These are phyloP conservation scores for Saccharum officinarum DNA, from an alignment of 176 grass and related monocot genomes.

Conservation along the genomic window DNA sequence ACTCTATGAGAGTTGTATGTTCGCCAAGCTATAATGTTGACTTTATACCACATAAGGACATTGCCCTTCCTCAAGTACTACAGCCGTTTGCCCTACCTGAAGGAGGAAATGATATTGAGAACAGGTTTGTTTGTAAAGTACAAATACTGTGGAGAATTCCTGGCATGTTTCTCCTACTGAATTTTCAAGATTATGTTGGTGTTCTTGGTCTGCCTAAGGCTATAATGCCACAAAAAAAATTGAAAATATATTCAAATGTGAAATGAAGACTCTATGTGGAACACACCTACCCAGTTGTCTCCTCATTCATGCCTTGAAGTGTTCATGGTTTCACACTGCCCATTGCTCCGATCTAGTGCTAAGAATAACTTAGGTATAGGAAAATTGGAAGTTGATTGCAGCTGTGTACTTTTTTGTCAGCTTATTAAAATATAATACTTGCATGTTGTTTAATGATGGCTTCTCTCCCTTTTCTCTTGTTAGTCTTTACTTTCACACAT, in stretches of 20 bases:
- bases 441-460: neutral
- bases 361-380: neutral
- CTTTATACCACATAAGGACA: conserved; percentile 84
- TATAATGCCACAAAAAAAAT: neutral
- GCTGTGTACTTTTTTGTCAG: neutral
- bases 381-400: neutral
- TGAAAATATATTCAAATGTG: neutral
- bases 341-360: neutral
- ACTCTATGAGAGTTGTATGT: conserved; percentile 93
- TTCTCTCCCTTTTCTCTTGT: neutral
- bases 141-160: neutral
- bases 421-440: neutral
- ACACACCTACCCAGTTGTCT: neutral
- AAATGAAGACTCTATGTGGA: neutral
- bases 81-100: conserved; percentile 92
- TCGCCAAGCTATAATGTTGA: conserved; percentile 89
- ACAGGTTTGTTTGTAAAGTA: conserved; percentile 53
- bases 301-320: neutral
- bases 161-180: neutral
- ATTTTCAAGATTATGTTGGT: neutral
- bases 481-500: neutral
- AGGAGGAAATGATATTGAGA: conserved; percentile 92
- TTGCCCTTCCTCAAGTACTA: conserved; percentile 92
- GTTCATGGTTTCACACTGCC: neutral
- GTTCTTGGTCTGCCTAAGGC: neutral